Base-by-base conservation (phyloP, 345 rosid species). In the Alliaria petiolata region DNA sequence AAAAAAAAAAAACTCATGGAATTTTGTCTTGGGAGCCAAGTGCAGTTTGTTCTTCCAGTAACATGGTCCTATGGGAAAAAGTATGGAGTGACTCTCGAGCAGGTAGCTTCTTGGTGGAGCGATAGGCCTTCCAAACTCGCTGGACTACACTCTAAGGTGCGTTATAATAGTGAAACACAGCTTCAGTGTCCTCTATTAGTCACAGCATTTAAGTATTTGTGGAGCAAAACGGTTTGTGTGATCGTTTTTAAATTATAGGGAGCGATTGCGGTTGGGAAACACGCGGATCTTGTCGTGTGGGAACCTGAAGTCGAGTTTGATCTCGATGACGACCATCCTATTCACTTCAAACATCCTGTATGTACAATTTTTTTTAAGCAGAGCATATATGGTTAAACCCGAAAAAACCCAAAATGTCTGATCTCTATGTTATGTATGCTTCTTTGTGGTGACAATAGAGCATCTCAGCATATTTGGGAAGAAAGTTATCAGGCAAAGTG, bases 11-110 rank as follows among this genome's bases (percentile, higher is more conserved):
- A 62, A 58, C 81, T 78, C 14, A 80, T 14, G 39, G 28, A 65
- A 40, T 65, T 53, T 38, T 76, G 49, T 62, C 44, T 71, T 60
- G 86, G 76, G 80, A 76, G 62, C 54, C 70, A 80, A 49, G 31
- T 77, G 78, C 86, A 91, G 99, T 91, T 88, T 82, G 86, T 91
- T 63, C 96, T 95, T 80, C 99, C 99, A 8, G 87, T 85, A 56
- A 95, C 97, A 22, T 95, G 97, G 99, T 81, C 97, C 3, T 78
- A 77, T 43, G 99, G 99, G 44, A 82, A 52, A 64, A 84, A 85
- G 72, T 83, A 88, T 72, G 96, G 97, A 75, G 78, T 80, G 53
- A 86, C 83, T 31, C 79, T 89, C 49, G 95, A 89, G 71, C 90
- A 89, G 61, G 8, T 95, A 64, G 87, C 88, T 42, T 67, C 66